These are phyloP conservation scores for Albizia julibrissin DNA, from an alignment of 306 rosid genomes.

Conservation along the genomic window DNA sequence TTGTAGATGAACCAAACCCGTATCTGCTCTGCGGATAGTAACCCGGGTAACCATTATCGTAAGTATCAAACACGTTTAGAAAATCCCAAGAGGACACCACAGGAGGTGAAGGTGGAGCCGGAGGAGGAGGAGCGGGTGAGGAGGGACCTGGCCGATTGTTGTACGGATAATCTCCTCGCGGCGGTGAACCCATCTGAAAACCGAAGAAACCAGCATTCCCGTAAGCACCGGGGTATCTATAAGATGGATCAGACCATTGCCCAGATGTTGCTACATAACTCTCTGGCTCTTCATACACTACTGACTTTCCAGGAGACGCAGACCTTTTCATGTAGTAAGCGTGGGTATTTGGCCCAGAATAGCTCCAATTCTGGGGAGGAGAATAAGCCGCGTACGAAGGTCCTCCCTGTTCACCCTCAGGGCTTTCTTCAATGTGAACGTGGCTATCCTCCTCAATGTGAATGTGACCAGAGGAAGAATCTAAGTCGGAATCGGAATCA, in stretches of 20 bases:
- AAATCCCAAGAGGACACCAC: constrained; percentile 77
- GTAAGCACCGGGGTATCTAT: constrained; percentile 42
- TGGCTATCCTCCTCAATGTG: constrained; percentile 52
- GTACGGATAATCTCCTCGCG: constrained; percentile 31
- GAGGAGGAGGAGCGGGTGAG: constrained; percentile 45
- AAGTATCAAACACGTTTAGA: constrained; percentile 67
- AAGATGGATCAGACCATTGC: constrained; percentile 46
- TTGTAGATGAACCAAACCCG: constrained; percentile 61
- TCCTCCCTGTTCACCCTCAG: constrained; percentile 31
- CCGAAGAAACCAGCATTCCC: constrained; percentile 63
- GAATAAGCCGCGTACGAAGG: constrained; percentile 25
- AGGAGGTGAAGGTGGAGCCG: constrained; percentile 95
- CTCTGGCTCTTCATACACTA: constrained; percentile 59
- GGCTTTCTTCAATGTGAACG: constrained; percentile 55
- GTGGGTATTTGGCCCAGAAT: constrained; percentile 40
- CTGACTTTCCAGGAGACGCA: constrained; percentile 52
- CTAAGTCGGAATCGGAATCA: constrained; percentile 54
- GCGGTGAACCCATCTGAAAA: constrained; percentile 50
- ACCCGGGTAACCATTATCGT: constrained; percentile 53
- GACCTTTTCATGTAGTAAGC: constrained; percentile 71
- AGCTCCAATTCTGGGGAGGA: constrained; percentile 38
- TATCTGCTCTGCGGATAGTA: constrained; percentile 42
- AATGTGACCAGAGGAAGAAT: constrained; percentile 61
- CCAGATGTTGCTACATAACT: constrained; percentile 43
- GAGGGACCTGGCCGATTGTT: constrained; percentile 44